Base-by-base conservation (phyloP, 306 rosid species). In the Fragaria ananassa region DNA sequence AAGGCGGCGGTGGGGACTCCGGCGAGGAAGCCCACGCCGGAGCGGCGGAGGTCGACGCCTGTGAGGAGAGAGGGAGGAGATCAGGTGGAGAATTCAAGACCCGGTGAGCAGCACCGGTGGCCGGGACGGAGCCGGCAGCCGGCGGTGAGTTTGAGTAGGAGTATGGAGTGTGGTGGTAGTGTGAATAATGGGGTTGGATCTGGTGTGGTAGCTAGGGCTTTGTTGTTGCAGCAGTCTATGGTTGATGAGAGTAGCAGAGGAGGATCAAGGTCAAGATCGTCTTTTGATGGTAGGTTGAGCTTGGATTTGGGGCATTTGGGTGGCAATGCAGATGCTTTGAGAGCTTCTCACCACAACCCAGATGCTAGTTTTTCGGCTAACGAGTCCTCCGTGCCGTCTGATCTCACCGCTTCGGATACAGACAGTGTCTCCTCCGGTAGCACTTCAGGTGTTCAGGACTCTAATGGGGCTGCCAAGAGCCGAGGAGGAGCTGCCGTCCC, bases 341-440 rank as follows among this genome's bases (percentile, higher is more conserved):
- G 86, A 76, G 73, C 25, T 68, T 74, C 70, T 81, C 80, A 72
- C 66, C 83, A 72, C 70, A 86, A 63, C 84, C 81, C 88, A 50
- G 89, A 88, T 83, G 88, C 70, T 13, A 83, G 68, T 88, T 83
- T 69, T 42, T 42, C 3, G 11, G 45, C 47, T 17, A 80, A 73
- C 23, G 88, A 90, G 45, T 81, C 94, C 70, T 78, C 89, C 15
- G 75, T 82, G 85, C 87, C 88, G 18, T 87, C 89, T 86, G 97
- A 91, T 91, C 91, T 91, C 72, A 88, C 92, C 57, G 90, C 97
- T 60, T 96, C 98, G 79, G 99, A 96, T 81, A 91, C 97, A 13
- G 99, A 96, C 75, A 96, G 99, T 75, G 97, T 89, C 53, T 96
- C 99, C 51, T 93, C 99, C 18, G 97, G 98, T 63, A 93, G 99